Percentiles rank a stretch among this genome's conserved stretches.
phyloP scores from a whole-genome alignment of 192 early-diverging fungal species.

The Pecoramyces ruminantium region DNA sequence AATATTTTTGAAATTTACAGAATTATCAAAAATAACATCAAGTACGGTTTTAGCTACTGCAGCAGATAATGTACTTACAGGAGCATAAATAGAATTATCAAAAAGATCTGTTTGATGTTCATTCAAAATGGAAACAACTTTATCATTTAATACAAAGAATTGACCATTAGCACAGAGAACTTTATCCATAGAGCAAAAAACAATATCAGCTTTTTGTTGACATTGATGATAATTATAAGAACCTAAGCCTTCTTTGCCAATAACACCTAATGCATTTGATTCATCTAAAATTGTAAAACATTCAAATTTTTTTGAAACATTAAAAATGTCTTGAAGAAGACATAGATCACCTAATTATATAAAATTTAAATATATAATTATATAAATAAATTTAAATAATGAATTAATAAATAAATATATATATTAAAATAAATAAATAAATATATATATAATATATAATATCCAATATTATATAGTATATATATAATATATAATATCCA shows the following conservation, averaged over 20 bases:
- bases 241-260: background rate
- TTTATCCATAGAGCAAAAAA: background rate
- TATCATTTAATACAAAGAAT: background rate
- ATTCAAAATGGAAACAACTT: background rate
- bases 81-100: background rate
- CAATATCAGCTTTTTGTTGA: background rate
- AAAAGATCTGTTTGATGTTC: background rate
- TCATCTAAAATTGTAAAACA: background rate
- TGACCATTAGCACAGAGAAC: background rate
- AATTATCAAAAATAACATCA: background rate
- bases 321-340: background rate
- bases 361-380: too few species aligned
- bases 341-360: background rate
- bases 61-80: background rate
- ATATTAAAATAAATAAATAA: too few species aligned
- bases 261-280: background rate
- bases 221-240: background rate
- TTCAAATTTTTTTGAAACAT: background rate
- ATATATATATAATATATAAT: too few species aligned
- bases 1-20: background rate
- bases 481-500: too few species aligned
- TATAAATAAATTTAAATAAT: too few species aligned
- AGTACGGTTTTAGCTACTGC: background rate
- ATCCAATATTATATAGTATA: too few species aligned
- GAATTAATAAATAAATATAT: too few species aligned